These are phyloP conservation scores for Exophiala alcalophila DNA, from an alignment of 2,329 filamentous ascomycete genomes.

Conservation along the genomic window DNA sequence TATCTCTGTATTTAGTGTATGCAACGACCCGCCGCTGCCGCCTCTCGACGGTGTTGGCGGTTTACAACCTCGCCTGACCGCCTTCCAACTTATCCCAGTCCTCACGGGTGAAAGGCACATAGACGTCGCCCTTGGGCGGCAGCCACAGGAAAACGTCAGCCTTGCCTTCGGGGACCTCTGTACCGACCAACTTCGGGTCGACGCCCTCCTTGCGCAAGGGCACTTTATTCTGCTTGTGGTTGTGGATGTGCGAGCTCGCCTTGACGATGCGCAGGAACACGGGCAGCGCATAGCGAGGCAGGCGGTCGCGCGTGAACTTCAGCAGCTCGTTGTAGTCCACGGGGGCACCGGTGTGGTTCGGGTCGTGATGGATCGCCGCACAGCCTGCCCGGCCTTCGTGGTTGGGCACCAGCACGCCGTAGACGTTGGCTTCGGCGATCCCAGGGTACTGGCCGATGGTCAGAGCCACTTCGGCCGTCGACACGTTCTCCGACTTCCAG, in stretches of 20 bases:
- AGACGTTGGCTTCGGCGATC: conserved; percentile 78
- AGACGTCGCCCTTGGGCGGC: conserved; percentile 21
- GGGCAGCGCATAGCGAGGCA: conserved; percentile 73
- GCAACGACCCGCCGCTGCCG: too few species aligned
- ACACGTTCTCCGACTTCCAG: conserved; percentile 75
- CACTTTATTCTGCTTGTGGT: conserved; percentile 78
- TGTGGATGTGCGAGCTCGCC: conserved; percentile 62
- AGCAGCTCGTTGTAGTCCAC: conserved; percentile 61
- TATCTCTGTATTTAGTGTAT: too few species aligned
- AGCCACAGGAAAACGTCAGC: conserved; percentile 36
- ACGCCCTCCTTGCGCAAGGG: conserved; percentile 48
- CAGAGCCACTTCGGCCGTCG: conserved; percentile 77
- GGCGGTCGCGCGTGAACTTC: conserved; percentile 54
- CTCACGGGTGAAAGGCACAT: conserved; percentile 21
- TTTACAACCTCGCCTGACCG: conserved; percentile 36
- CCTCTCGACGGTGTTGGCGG: background rate
- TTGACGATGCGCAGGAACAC: conserved; percentile 66
- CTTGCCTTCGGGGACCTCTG: conserved; percentile 24
- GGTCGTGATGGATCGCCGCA: conserved; percentile 64
- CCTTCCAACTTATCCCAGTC: conserved; percentile 22
- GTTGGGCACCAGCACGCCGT: conserved; percentile 73
- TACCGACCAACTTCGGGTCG: conserved; percentile 26
- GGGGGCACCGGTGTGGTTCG: conserved; percentile 40
- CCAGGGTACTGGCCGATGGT: conserved; percentile 64
- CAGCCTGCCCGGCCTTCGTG: conserved; percentile 85